Percentiles rank a stretch among this genome's conserved stretches.
phyloP scores from a whole-genome alignment of 2,329 filamentous ascomycete genomes.

The Plenodomus biglobosus region DNA sequence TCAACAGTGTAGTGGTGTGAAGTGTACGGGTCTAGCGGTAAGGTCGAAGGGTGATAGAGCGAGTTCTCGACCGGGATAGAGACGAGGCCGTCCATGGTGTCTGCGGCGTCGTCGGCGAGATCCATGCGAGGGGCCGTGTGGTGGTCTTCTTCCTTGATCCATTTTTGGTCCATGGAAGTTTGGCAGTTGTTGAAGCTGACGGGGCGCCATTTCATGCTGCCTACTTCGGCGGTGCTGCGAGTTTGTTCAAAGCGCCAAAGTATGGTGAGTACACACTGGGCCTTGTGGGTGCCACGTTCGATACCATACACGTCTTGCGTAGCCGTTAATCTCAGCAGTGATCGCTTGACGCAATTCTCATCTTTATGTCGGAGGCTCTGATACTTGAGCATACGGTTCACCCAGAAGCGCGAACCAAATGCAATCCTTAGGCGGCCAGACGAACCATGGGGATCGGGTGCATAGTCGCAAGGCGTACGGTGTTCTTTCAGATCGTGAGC shows the following conservation, averaged over 20 bases:
- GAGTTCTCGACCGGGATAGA: conserved; percentile 5
- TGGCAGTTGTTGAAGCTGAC: conserved; percentile 22
- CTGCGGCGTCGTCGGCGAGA: background rate
- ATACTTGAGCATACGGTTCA: conserved; percentile 38
- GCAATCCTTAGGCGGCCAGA: conserved; percentile 31
- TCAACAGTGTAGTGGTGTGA: conserved; percentile 19
- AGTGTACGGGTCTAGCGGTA: conserved; percentile 1
- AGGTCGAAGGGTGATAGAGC: conserved; percentile 13
- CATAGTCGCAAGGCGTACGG: conserved; percentile 24
- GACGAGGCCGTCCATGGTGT: background rate
- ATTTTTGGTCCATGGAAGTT: conserved; percentile 10
- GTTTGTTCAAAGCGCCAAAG: conserved; percentile 45
- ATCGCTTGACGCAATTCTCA: conserved; percentile 31
- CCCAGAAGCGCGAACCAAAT: conserved; percentile 52
- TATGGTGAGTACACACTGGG: conserved; percentile 39
- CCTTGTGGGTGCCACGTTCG: conserved; percentile 24
- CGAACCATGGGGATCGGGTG: conserved; percentile 12
- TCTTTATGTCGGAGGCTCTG: conserved; percentile 20
- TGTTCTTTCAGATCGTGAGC: conserved; percentile 25
- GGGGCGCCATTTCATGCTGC: conserved; percentile 41
- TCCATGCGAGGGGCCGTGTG: conserved; percentile 6
- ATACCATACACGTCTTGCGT: conserved; percentile 48
- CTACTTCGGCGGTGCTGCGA: conserved; percentile 23
- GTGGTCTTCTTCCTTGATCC: conserved; percentile 17
- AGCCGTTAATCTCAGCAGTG: conserved; percentile 44